Base-by-base conservation (phyloP, 1,284 basidiomycete species). In the Ganoderma lucidum region DNA sequence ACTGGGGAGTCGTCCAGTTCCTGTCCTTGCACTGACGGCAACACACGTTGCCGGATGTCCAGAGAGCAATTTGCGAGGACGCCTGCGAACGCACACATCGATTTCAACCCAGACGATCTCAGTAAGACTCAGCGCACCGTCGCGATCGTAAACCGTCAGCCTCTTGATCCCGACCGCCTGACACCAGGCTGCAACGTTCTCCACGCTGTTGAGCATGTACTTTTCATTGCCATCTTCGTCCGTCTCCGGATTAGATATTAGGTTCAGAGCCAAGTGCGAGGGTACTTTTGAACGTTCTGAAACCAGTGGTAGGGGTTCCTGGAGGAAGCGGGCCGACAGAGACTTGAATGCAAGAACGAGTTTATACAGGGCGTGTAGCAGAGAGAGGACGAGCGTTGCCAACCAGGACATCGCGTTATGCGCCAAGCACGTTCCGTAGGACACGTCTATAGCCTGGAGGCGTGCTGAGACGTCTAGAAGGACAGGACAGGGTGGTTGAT, bases 101-200 rank as follows among this genome's bases (percentile, higher is more conserved):
- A 28, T 32, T 4, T 63, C 32, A 23, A 8, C 28, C 32, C 30
- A 53, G 23, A 9, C 10, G 6, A 41, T 4, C 12, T n/a, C 1
- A 19, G 30, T 17, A 35, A 2, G 32, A 32, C 10, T 30, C n/a
- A 23, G 79, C 87, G 66, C 76, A 93, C 93, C 93, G 70, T 87
- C 80, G 69, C 86, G 83, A 77, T 94, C 93, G 73, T 93, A 94
- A 4, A 92, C 83, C 19, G 89, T 92, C 62, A 94, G 81, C 62
- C 83, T 84, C 69, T 80, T 78, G 65, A 94, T 87, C 15, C 90
- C 91, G 51, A 82, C 79, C 30, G 72, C 77, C 67, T 82, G 84
- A 80, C 90, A 93, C 90, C 91, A 94, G 14, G 77, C 78, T 9
- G 86, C 85, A 17, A 83, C 84, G 59, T 82, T 82, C 65, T 86